A percentile compares a stretch with the other conserved stretches of the same genome.
phyloP scores from a whole-genome alignment of 2,329 filamentous ascomycete species.

The Aspergillus sojae region DNA sequence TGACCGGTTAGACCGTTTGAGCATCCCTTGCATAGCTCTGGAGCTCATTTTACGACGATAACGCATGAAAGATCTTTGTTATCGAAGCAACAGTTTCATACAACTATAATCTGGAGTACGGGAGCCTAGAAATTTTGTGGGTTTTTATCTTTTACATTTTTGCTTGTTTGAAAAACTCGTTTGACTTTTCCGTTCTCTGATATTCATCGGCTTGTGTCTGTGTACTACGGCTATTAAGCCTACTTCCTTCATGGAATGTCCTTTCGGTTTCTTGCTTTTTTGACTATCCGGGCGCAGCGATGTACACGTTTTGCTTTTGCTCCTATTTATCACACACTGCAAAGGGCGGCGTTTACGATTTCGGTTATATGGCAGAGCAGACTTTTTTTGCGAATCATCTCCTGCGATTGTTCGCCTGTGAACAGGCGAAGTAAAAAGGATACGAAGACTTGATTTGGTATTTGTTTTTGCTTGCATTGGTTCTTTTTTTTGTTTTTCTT shows the following conservation, averaged over 20 bases:
- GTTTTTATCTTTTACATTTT: conserved; percentile 5
- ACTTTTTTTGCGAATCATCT: conserved; percentile 5
- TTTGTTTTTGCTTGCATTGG: not conserved
- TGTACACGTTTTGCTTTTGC: conserved; percentile 13
- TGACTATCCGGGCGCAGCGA: conserved; percentile 12
- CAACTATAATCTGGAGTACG: conserved; percentile 29
- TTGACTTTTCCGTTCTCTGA: conserved; percentile 4
- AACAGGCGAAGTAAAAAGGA: not conserved
- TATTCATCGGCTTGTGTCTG: conserved; percentile 13
- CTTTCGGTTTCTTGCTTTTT: conserved; percentile 13
- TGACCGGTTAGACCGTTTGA: conserved; percentile 20
- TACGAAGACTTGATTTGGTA: not conserved
- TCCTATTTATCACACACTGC: conserved; percentile 19
- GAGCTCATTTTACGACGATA: conserved; percentile 31
- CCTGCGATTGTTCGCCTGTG: not conserved
- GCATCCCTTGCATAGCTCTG: conserved; percentile 22
- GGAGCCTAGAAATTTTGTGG: conserved; percentile 26
- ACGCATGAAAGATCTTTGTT: conserved; percentile 39
- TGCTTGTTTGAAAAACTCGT: not conserved
- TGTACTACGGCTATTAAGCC: conserved; percentile 4
- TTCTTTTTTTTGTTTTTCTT: not conserved
- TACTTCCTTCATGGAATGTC: conserved; percentile 11
- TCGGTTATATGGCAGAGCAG: conserved; percentile 15
- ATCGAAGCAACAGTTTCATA: conserved; percentile 24
- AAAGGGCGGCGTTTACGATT: conserved; percentile 28